Percentiles rank a stretch among this genome's conserved stretches.
Conservation (phyloP, 192 early-diverging fungal species). For the Umbelopsis isabellina region DNA sequence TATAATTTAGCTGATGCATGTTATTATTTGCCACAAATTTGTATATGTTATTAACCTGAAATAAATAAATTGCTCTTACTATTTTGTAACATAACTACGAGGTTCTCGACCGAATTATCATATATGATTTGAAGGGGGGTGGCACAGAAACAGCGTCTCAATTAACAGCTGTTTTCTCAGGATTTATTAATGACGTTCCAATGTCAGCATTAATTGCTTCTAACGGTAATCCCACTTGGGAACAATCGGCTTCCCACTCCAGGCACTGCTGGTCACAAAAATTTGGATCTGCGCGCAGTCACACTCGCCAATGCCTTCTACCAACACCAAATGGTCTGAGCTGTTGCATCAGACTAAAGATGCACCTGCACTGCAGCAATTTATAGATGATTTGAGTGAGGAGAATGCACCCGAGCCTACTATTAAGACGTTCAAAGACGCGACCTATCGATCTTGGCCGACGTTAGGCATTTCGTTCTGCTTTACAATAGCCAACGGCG, state of each 20-base stretch:
- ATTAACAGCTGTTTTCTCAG: no score
- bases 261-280: no score
- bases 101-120: no score
- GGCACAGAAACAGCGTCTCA: background rate
- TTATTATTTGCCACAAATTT: no score
- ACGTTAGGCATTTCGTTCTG: conserved; percentile 48
- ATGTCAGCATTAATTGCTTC: no score
- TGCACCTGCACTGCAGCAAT: background rate
- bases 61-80: no score
- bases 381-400: background rate
- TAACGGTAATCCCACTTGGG: no score
- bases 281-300: background rate
- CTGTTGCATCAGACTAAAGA: conserved; percentile 4
- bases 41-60: no score
- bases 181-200: no score
- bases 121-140: background rate
- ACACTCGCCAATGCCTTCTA: background rate
- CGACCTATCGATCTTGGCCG: conserved; percentile 44
- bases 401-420: conserved; percentile 24
- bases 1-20: no score
- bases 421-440: conserved; percentile 43
- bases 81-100: no score
- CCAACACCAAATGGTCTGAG: background rate
- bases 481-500: conserved; percentile 29
- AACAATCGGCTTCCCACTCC: no score